phyloP scores from a whole-genome alignment of 768 basidiomycete species.

The Amanita rubescens region DNA sequence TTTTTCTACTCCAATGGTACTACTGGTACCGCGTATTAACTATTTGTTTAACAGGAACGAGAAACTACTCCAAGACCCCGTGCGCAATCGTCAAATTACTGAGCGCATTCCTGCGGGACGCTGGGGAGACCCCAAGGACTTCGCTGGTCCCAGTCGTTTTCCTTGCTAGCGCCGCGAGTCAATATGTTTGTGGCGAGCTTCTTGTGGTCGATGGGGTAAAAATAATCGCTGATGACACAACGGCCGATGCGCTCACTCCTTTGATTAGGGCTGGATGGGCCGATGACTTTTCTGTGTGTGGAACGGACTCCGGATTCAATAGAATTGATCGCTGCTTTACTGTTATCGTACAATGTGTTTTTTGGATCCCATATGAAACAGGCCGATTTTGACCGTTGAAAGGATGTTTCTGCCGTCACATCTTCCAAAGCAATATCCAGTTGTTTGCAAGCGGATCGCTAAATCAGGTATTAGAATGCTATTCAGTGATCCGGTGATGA shows the following conservation, averaged over 20 bases:
- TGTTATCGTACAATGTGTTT: neutral
- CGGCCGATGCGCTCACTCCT: slow-evolving; percentile 7
- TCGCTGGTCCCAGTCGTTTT: slow-evolving; percentile 69
- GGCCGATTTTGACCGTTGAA: neutral
- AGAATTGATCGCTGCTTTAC: neutral
- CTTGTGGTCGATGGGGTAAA: slow-evolving; percentile 64
- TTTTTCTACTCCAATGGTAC: neutral
- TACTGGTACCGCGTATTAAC: slow-evolving; percentile 2
- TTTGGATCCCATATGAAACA: neutral
- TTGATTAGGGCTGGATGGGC: slow-evolving; percentile 54
- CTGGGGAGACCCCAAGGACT: slow-evolving; percentile 68
- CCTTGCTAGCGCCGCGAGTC: slow-evolving; percentile 58
- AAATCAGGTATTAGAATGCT: neutral
- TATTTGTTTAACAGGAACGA: slow-evolving; percentile 31
- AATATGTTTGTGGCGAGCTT: slow-evolving; percentile 68
- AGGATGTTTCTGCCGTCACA: neutral
- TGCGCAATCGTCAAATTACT: slow-evolving; percentile 60
- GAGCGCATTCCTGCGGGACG: slow-evolving; percentile 67
- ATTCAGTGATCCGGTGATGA: slow-evolving; percentile 4
- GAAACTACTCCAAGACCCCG: slow-evolving; percentile 47
- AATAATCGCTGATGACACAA: slow-evolving; percentile 9
- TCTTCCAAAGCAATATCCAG: neutral
- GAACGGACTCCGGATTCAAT: neutral
- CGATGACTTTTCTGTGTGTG: slow-evolving; percentile 32
- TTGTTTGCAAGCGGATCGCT: neutral